phyloP scores from a whole-genome alignment of 2,329 filamentous ascomycete species.

The Cytospora piceae region DNA sequence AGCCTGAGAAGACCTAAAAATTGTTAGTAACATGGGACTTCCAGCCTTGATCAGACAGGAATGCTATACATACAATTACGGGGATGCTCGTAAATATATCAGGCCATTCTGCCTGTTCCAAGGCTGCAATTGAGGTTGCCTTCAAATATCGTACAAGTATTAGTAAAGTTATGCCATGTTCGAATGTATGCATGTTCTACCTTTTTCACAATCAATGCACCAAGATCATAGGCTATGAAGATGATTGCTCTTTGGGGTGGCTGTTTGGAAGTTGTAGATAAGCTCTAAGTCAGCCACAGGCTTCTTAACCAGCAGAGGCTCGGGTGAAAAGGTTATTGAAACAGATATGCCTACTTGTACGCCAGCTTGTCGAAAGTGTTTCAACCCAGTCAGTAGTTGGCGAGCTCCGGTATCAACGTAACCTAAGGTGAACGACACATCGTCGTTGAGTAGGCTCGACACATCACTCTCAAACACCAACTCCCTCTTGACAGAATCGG shows the following conservation, averaged over 20 bases:
- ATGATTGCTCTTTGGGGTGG: not conserved
- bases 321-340: no score
- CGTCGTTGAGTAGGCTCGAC: not conserved
- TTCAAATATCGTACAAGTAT: no score
- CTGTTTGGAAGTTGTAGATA: no score
- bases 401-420: not conserved
- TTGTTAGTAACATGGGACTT: no score
- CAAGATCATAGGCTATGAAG: slow-evolving; percentile 8
- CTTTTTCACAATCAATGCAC: not conserved
- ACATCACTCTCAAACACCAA: not conserved
- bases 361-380: not conserved
- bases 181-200: not conserved
- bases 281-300: no score
- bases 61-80: no score
- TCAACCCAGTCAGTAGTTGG: not conserved
- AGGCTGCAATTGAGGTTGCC: no score
- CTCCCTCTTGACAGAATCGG: not conserved
- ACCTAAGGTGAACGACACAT: not conserved
- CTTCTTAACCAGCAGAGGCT: no score
- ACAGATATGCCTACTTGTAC: not conserved
- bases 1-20: not conserved
- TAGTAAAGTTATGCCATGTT: no score
- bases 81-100: no score
- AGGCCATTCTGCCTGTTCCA: no score
- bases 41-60: no score